Evolutionary conservation across 2,329 filamentous ascomycete species (phyloP), one percentile per base, ranked within the genome.

Genomic region (Venturia aucupariae): DNA sequence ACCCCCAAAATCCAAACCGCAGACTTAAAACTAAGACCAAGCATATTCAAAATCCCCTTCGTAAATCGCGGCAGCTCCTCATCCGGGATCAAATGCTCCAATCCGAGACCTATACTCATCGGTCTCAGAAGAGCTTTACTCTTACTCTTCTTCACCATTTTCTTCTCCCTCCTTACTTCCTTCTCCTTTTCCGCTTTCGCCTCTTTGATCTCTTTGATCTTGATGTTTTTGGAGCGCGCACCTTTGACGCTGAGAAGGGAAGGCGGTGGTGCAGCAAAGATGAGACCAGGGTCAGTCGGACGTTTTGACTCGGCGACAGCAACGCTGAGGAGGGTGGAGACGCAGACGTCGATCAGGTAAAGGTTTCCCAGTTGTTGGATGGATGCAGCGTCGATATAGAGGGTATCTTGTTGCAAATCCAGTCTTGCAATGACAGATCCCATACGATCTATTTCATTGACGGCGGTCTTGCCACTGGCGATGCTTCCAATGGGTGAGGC

Each of bases 321-420:
- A 48, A 80, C 76, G 19, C 77, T 75, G 38, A 81, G 69, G 13
- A 81, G 69, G 0, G 78, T 73, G 3, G 72, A 72, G 5, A 78
- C 71, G 1, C 74, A 74, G 0, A 79, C 78, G 66, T 81, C 79
- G 61, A 79, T 71, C 54, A 80, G 72, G 68, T 79, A 79, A 4
- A 75, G 72, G 63, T 77, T 78, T n/a, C 76, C 75, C 64, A 80
- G 72, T 22, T 72, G 74, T 15, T 75, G 70, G 2, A 81, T 67
- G 0, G 76, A 76, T 1, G 76, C 76, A 6, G 78, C 70, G 64
- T 81, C 79, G n/a, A 81, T 69, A 2, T 74, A 74, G 19, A 79
- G 73, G 2, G 75, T 68, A 44, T 71, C 74, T 51, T 75, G 75
- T 19, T 73, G 69, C 64, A 81, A 77, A 67, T 80, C 78, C 4